These are phyloP conservation scores for Alnus rubra DNA, from an alignment of 306 rosid genomes.

Conservation along the genomic window DNA sequence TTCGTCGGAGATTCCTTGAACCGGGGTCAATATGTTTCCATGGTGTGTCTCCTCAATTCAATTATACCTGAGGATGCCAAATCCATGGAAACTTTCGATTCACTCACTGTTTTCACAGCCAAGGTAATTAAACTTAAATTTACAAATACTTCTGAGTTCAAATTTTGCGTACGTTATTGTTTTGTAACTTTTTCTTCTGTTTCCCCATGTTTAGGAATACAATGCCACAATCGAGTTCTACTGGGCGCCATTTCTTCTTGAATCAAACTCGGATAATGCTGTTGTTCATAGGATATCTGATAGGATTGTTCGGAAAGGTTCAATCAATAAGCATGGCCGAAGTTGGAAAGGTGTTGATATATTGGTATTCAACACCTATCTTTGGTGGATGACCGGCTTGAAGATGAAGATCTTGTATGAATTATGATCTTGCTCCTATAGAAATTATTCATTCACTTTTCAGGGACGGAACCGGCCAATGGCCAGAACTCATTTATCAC, in stretches of 20 bases:
- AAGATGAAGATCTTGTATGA: conserved; percentile 75
- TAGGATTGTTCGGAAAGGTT: conserved; percentile 81
- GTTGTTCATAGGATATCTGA: conserved; percentile 73
- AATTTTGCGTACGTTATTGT: neutral
- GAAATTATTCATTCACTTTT: neutral
- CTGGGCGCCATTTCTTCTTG: conserved; percentile 96
- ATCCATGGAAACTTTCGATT: conserved; percentile 88
- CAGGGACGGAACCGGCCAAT: too few species aligned
- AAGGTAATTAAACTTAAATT: conserved; percentile 46
- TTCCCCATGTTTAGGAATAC: conserved; percentile 48
- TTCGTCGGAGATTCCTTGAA: conserved; percentile 92
- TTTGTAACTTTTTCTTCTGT: neutral
- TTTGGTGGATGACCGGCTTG: conserved; percentile 97
- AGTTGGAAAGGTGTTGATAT: conserved; percentile 89
- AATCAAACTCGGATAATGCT: conserved; percentile 85
- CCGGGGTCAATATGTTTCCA: conserved; percentile 87
- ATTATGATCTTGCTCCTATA: conserved; percentile 1
- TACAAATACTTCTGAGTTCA: neutral
- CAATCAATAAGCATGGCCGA: conserved; percentile 80
- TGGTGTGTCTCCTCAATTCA: conserved; percentile 81
- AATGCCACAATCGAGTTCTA: conserved; percentile 97
- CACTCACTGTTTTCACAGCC: conserved; percentile 82
- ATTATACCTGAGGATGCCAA: conserved; percentile 72
- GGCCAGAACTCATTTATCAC: too few species aligned
- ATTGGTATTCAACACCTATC: conserved; percentile 82